These are phyloP conservation scores for Teunomyces funiuensis DNA, from an alignment of 805 yeast genomes.

Conservation along the genomic window DNA sequence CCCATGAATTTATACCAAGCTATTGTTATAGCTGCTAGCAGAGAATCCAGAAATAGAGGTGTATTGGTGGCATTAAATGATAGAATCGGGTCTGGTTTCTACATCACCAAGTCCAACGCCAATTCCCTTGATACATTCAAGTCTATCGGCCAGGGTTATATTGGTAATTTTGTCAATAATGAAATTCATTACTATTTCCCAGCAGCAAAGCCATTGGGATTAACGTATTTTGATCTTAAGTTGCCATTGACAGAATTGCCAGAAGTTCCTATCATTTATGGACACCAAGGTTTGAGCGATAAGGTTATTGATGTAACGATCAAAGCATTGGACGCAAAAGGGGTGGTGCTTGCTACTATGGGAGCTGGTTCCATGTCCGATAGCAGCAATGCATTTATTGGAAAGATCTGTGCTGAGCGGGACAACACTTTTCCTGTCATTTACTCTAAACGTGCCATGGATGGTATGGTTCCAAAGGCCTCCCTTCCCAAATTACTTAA, in stretches of 20 bases:
- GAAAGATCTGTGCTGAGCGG: constrained; percentile 22
- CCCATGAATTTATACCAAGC: constrained; percentile 74
- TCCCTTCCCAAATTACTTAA: constrained; percentile 28
- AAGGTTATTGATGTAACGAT: constrained; percentile 47
- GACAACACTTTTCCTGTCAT: constrained; percentile 51
- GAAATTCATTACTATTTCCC: constrained; percentile 66
- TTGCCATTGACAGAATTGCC: constrained; percentile 26
- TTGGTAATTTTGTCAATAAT: constrained; percentile 68
- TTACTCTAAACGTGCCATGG: constrained; percentile 66
- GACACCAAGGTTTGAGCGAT: constrained; percentile 59
- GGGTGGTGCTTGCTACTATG: constrained; percentile 65
- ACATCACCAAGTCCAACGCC: constrained; percentile 69
- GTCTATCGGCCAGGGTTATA: constrained; percentile 64
- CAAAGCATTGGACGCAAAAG: constrained; percentile 46
- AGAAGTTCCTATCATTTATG: constrained; percentile 57
- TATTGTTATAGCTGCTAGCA: constrained; percentile 57
- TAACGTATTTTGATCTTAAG: constrained; percentile 37
- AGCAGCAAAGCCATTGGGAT: constrained; percentile 56
- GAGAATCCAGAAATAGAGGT: constrained; percentile 55
- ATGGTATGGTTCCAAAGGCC: constrained; percentile 66
- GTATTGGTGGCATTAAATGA: constrained; percentile 66
- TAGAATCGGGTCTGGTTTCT: constrained; percentile 67
- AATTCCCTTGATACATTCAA: constrained; percentile 71
- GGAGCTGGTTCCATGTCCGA: constrained; percentile 69
- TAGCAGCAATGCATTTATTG: constrained; percentile 44